These are phyloP conservation scores for Fraxinus pennsylvanica DNA, from an alignment of 257 asterid genomes.

Conservation along the genomic window DNA sequence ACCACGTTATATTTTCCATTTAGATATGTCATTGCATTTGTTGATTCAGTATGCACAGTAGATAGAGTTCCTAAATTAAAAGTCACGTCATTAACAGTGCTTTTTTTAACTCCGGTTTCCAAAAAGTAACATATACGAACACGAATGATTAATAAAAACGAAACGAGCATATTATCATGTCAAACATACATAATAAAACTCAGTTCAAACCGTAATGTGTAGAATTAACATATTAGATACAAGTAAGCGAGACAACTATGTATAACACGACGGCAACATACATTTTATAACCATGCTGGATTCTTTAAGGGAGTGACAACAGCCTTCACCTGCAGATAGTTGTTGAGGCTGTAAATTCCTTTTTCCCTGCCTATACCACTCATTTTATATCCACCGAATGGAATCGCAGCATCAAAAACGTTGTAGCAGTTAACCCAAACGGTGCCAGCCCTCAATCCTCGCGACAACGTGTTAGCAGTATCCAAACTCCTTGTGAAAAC, in stretches of 20 bases:
- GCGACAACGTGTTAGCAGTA: constrained; percentile 74
- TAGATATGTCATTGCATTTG: too few species aligned
- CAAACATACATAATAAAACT: neutral
- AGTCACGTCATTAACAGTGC: too few species aligned
- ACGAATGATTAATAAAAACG: neutral
- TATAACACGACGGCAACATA: neutral
- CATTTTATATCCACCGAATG: constrained; percentile 98
- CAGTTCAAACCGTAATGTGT: neutral
- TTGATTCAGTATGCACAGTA: too few species aligned
- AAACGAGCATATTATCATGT: neutral
- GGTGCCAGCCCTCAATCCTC: constrained; percentile 82
- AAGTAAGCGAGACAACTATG: neutral
- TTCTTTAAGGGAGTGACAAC: constrained; percentile 72
- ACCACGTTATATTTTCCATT: too few species aligned
- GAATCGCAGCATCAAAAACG: constrained; percentile 85
- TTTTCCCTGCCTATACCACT: constrained; percentile 94
- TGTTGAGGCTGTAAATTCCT: constrained; percentile 84
- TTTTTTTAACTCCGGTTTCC: too few species aligned
- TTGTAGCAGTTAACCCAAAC: constrained; percentile 85
- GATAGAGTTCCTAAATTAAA: too few species aligned
- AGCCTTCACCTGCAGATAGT: constrained; percentile 90
- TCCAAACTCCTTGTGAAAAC: constrained; percentile 78
- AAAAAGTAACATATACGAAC: too few species aligned
- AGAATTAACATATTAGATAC: neutral
- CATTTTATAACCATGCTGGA: constrained; percentile 72